These are phyloP conservation scores for Xylaria sp. DNA, from an alignment of 2,329 filamentous ascomycete species.

Conservation along the genomic window DNA sequence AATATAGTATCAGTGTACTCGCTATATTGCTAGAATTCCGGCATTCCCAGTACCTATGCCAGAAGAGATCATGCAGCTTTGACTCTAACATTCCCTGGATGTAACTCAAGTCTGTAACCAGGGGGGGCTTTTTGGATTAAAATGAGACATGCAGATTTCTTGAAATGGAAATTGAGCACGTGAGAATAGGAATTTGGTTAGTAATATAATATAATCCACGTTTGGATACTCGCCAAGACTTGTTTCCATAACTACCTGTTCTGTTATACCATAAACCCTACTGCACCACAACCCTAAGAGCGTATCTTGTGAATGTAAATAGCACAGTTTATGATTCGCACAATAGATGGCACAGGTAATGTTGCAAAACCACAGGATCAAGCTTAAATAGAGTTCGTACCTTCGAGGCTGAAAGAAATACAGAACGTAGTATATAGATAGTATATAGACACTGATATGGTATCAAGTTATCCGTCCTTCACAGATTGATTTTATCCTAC, in stretches of 20 bases:
- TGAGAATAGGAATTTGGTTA: constrained; percentile 3
- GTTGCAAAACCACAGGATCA: too few species aligned
- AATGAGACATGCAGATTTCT: constrained; percentile 11
- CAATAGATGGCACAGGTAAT: too few species aligned
- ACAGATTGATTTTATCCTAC: too few species aligned
- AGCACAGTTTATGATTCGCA: too few species aligned
- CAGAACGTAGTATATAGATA: too few species aligned
- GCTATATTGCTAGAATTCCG: background rate
- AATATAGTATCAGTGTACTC: background rate
- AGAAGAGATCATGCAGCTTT: background rate
- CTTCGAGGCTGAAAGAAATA: too few species aligned
- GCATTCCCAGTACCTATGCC: background rate
- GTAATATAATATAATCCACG: background rate
- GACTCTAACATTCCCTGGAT: background rate
- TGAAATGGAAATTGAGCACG: constrained; percentile 29
- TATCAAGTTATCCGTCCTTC: too few species aligned
- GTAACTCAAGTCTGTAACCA: background rate
- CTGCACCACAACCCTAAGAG: background rate
- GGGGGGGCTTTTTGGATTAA: background rate
- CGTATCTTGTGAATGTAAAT: too few species aligned
- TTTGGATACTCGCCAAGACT: background rate
- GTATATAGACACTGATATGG: too few species aligned
- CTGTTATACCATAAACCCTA: background rate
- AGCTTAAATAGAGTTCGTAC: too few species aligned
- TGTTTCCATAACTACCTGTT: background rate